phyloP scores from a whole-genome alignment of 805 yeast species.

The Yamadazyma akitaensis region DNA sequence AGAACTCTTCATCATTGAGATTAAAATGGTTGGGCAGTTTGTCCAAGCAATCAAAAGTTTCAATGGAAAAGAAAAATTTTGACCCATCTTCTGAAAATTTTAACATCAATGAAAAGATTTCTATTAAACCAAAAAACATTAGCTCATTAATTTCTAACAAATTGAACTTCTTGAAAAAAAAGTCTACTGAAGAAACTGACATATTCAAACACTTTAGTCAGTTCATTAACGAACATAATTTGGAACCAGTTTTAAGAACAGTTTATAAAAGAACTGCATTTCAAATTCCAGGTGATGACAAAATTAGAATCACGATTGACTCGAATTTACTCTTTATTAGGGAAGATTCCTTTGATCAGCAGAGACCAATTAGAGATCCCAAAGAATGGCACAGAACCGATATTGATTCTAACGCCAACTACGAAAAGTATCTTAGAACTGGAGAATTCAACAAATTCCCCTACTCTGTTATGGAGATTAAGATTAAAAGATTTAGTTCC shows the following conservation, averaged over 20 bases:
- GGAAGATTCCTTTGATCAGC: slow-evolving; percentile 83
- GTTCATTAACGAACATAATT: slow-evolving; percentile 59
- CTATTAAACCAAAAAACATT: slow-evolving; percentile 77
- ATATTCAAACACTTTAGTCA: slow-evolving; percentile 50
- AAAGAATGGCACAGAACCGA: slow-evolving; percentile 88
- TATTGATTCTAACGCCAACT: slow-evolving; percentile 73
- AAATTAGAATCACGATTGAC: slow-evolving; percentile 86
- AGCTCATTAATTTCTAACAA: slow-evolving; percentile 63
- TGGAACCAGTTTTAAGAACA: slow-evolving; percentile 86
- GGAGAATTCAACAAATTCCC: slow-evolving; percentile 87
- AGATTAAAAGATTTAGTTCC: slow-evolving; percentile 39
- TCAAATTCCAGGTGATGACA: slow-evolving; percentile 96
- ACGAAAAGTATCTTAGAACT: slow-evolving; percentile 70
- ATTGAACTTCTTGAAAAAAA: slow-evolving; percentile 46
- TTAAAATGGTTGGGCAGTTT: slow-evolving; percentile 90
- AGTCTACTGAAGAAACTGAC: slow-evolving; percentile 48
- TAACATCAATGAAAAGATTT: slow-evolving; percentile 59
- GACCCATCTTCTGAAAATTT: slow-evolving; percentile 52
- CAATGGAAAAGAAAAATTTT: slow-evolving; percentile 74
- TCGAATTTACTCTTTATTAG: slow-evolving; percentile 83
- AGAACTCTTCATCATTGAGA: slow-evolving; percentile 72
- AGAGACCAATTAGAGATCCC: slow-evolving; percentile 88
- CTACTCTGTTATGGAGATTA: slow-evolving; percentile 83
- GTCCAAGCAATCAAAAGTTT: slow-evolving; percentile 69
- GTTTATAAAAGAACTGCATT: slow-evolving; percentile 90